Conservation (phyloP, 495 filamentous ascomycete genomes). For the Sporormia fimetaria region DNA sequence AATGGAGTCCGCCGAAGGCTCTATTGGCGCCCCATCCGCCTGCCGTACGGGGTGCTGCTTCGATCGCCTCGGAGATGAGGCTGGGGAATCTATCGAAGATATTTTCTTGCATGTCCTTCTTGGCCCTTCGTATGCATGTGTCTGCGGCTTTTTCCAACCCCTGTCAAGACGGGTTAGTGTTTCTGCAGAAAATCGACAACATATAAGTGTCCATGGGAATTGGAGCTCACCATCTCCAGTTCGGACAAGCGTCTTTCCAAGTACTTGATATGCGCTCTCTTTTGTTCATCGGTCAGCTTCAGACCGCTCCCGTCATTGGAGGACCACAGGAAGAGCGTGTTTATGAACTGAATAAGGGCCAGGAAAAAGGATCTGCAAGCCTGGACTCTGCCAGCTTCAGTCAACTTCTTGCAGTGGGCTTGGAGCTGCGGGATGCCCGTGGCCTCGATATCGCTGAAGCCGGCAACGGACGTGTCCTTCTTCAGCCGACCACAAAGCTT, state of each 20-base stretch:
- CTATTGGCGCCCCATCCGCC: conserved; percentile 39
- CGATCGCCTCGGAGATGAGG: conserved; percentile 8
- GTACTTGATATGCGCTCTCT: conserved; percentile 32
- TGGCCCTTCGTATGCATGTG: conserved; percentile 32
- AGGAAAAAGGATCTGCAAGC: conserved; percentile 39
- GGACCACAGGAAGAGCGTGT: conserved; percentile 44
- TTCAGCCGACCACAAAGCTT: conserved; percentile 45
- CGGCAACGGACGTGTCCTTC: conserved; percentile 38
- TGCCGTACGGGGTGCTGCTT: conserved; percentile 28
- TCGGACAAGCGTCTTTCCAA: conserved; percentile 35
- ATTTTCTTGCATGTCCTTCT: conserved; percentile 33
- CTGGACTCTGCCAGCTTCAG: conserved; percentile 37
- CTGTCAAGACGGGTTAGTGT: conserved; percentile 10
- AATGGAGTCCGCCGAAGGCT: conserved; percentile 40
- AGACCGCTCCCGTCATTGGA: conserved; percentile 35
- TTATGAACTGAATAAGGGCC: conserved; percentile 39
- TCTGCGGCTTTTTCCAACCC: conserved; percentile 32
- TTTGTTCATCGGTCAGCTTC: conserved; percentile 36
- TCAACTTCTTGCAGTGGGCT: conserved; percentile 44
- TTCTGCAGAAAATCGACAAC: neutral
- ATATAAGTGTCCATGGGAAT: no score
- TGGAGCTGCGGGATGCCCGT: conserved; percentile 46
- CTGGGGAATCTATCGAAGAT: conserved; percentile 37
- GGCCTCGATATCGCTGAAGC: conserved; percentile 39
- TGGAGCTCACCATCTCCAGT: conserved; percentile 42